phyloP scores from a whole-genome alignment of 1,284 basidiomycete species.

The Hymenochaete sp. region DNA sequence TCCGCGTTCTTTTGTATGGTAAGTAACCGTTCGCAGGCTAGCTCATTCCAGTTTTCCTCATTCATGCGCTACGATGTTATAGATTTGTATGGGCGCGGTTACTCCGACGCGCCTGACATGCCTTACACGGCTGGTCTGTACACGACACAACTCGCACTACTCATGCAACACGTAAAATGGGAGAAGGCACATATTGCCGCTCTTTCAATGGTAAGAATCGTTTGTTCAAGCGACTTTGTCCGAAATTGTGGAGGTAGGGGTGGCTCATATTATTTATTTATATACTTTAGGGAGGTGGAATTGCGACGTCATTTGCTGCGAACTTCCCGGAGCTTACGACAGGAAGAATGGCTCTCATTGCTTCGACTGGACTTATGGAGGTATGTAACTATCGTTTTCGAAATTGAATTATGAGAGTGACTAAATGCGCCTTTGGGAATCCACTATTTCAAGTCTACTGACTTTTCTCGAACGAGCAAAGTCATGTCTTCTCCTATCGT shows the following conservation, averaged over 20 bases:
- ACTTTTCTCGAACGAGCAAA: slow-evolving; percentile 60
- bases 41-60: background rate
- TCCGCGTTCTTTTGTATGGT: slow-evolving; percentile 70
- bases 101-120: slow-evolving; percentile 64
- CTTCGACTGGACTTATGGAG: slow-evolving; percentile 60
- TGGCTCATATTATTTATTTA: background rate
- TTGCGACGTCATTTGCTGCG: slow-evolving; percentile 59
- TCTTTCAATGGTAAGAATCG: slow-evolving; percentile 55
- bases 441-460: slow-evolving; percentile 38
- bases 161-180: slow-evolving; percentile 72
- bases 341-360: slow-evolving; percentile 53
- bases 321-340: slow-evolving; percentile 63
- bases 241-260: background rate
- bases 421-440: slow-evolving; percentile 9
- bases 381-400: slow-evolving; percentile 26
- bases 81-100: slow-evolving; percentile 76
- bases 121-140: slow-evolving; percentile 57
- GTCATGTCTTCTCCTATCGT: slow-evolving; percentile 65
- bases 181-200: slow-evolving; percentile 54
- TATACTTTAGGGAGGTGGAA: slow-evolving; percentile 54
- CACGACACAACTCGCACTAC: slow-evolving; percentile 67
- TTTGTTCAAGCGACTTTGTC: background rate
- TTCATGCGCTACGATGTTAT: background rate
- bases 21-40: slow-evolving; percentile 13
- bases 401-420: background rate